Conservation (phyloP, 495 filamentous ascomycete species). For the Penicillium verhagenii region DNA sequence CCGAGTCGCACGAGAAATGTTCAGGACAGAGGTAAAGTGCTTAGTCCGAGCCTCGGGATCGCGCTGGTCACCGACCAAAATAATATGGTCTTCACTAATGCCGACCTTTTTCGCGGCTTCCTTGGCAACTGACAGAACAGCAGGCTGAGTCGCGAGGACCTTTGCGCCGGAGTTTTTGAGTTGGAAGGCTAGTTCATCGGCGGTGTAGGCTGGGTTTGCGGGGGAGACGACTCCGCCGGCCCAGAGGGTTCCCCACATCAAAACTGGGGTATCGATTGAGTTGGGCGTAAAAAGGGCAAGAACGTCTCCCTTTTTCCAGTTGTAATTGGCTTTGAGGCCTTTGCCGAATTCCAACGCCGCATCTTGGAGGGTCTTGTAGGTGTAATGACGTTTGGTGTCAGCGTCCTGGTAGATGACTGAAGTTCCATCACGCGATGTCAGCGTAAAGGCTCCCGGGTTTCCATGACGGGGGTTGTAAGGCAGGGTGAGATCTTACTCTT, state of each 20-base stretch:
- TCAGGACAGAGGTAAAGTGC: slow-evolving; percentile 74
- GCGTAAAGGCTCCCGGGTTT: not conserved
- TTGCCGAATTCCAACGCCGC: slow-evolving; percentile 74
- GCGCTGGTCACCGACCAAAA: slow-evolving; percentile 73
- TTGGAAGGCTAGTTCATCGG: slow-evolving; percentile 84
- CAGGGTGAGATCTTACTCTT: slow-evolving; percentile 32
- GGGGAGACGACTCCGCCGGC: slow-evolving; percentile 79
- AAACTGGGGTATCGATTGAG: slow-evolving; percentile 65
- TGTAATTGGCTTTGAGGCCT: slow-evolving; percentile 67
- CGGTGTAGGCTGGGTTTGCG: slow-evolving; percentile 85
- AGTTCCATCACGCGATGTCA: not conserved
- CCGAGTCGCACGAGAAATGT: slow-evolving; percentile 50
- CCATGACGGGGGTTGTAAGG: not conserved
- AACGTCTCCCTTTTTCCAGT: slow-evolving; percentile 81
- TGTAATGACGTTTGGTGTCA: slow-evolving; percentile 71
- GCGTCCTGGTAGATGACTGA: slow-evolving; percentile 79
- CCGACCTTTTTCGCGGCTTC: slow-evolving; percentile 68
- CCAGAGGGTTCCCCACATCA: slow-evolving; percentile 81
- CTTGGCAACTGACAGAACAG: slow-evolving; percentile 58
- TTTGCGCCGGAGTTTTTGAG: slow-evolving; percentile 78
- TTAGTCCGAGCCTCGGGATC: slow-evolving; percentile 60
- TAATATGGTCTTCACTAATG: slow-evolving; percentile 62
- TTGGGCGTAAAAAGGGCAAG: slow-evolving; percentile 72
- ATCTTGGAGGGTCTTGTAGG: slow-evolving; percentile 63
- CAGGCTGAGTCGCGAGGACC: slow-evolving; percentile 69